phyloP scores from a whole-genome alignment of 2,329 filamentous ascomycete genomes.

The Samsoniella hepiali region DNA sequence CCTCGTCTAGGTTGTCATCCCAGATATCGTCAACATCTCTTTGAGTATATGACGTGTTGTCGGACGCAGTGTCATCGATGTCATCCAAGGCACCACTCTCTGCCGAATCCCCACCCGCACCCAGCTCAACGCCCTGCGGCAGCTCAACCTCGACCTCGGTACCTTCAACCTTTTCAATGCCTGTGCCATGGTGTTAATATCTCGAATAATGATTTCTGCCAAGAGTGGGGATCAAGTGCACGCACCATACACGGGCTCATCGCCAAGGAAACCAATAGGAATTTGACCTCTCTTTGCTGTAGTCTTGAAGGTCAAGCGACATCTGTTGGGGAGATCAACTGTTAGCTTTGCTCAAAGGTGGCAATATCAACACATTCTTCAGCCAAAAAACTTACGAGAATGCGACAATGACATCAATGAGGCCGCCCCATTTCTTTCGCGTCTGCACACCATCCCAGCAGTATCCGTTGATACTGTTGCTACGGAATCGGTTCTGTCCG shows the following conservation, averaged over 20 bases:
- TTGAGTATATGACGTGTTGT: background rate
- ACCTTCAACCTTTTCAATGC: conserved; percentile 26
- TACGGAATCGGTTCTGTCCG: background rate
- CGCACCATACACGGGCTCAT: background rate
- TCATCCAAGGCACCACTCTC: background rate
- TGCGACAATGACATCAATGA: background rate
- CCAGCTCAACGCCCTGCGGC: background rate
- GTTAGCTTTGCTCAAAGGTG: background rate
- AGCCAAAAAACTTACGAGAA: background rate
- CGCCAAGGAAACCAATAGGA: background rate
- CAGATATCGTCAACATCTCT: background rate
- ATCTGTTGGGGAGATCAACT: background rate
- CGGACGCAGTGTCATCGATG: background rate
- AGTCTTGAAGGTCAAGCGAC: background rate
- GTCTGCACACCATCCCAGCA: conserved; percentile 6
- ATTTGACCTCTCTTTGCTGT: background rate
- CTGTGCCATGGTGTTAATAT: background rate
- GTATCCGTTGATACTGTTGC: background rate
- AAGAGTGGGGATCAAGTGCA: background rate
- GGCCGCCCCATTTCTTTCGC: background rate
- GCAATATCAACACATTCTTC: background rate
- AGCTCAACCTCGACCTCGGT: conserved; percentile 14
- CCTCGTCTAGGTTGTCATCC: background rate
- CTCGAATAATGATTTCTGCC: background rate
- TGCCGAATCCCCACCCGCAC: background rate